Evolutionary conservation across 1,284 basidiomycete genomes (phyloP).

Genomic region (Ceraceosorus guamensis): DNA sequence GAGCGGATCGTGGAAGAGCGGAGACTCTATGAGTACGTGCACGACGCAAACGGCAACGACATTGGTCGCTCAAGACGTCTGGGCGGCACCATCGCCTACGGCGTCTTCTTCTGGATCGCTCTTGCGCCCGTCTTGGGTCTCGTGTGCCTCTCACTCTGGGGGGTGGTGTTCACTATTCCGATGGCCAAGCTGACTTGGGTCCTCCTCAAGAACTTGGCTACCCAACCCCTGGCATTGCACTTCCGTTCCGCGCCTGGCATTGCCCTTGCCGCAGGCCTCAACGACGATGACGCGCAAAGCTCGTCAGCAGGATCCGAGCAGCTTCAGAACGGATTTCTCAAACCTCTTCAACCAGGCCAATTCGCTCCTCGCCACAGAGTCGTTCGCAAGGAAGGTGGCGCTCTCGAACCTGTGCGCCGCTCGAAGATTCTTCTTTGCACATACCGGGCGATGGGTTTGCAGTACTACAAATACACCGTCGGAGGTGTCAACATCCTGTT

Average conservation of each 20-base stretch:
- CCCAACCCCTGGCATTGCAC: constrained; percentile 74
- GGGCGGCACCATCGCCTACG: constrained; percentile 35
- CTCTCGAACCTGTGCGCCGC: constrained; percentile 51
- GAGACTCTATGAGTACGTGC: constrained; percentile 41
- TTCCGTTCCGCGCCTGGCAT: constrained; percentile 60
- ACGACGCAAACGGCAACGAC: constrained; percentile 33
- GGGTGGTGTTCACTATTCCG: constrained; percentile 82
- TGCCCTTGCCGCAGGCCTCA: constrained; percentile 8
- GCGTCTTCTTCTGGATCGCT: constrained; percentile 69
- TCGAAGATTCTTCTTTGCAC: constrained; percentile 84
- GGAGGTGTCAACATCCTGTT: constrained; percentile 98
- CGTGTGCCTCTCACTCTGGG: constrained; percentile 75
- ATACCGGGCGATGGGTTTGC: constrained; percentile 78
- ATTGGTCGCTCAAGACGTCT: constrained; percentile 26
- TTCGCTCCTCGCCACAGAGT: constrained; percentile 48
- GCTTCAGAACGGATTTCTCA: constrained; percentile 21
- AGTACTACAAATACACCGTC: constrained; percentile 99
- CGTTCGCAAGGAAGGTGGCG: constrained; percentile 48
- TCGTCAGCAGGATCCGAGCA: constrained; percentile 40
- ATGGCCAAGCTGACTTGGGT: constrained; percentile 98
- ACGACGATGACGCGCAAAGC: constrained; percentile 14
- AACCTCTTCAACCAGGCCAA: constrained; percentile 49
- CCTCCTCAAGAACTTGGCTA: constrained; percentile 73
- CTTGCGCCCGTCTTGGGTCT: constrained; percentile 74
- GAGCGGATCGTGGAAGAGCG: constrained; percentile 23